Evolutionary conservation across 1,139 yeast species (phyloP), one percentile per base, ranked within the genome.

Genomic region (Zygosaccharomyces pseudobailii): DNA sequence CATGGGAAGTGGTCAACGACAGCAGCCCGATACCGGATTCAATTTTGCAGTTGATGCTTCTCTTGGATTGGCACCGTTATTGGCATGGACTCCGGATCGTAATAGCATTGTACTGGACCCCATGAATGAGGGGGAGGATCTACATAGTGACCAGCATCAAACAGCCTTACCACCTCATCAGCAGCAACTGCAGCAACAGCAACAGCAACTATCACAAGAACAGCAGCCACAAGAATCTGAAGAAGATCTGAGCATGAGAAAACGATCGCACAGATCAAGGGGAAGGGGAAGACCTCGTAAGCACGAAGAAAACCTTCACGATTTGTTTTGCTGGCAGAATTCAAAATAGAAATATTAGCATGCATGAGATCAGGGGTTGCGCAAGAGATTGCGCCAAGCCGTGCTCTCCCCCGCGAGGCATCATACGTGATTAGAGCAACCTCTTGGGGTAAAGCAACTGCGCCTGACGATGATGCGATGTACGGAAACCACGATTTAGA

Each of bases 41-140:
- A 57, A 56, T 31, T 61, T 56, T 37, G 56, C 63, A 23, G 63
- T 63, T 8, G 68, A 64, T 44, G 67, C 64, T 5, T 63, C 67
- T 2, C 50, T 63, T 23, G 67, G 68, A 2, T 48, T 64, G 20
- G 67, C 67, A 3, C 67, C 67, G 7, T 46, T 64, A 32, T 42
- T 64, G 36, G 62, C 55, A 13, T 53, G 60, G 54, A 47, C 58
- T 4, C 54, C 55, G 17, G 56, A 49, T 38, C 37, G 45, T 17
- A 49, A 40, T 24, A 50, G 52, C 25, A 45, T 49, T 7, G 47
- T 49, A 27, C 41, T 49, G 10, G 52, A 49, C 42, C 6, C 46
- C 19, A 6, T 33, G 6, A 43, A 38, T 19, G 42, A 41, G 25
- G 47, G 42, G 9, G 38, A 34, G 27, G 45, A 40, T 13, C 19